These are phyloP conservation scores for Cladophialophora immunda DNA, from an alignment of 2,329 filamentous ascomycete species.

Conservation along the genomic window DNA sequence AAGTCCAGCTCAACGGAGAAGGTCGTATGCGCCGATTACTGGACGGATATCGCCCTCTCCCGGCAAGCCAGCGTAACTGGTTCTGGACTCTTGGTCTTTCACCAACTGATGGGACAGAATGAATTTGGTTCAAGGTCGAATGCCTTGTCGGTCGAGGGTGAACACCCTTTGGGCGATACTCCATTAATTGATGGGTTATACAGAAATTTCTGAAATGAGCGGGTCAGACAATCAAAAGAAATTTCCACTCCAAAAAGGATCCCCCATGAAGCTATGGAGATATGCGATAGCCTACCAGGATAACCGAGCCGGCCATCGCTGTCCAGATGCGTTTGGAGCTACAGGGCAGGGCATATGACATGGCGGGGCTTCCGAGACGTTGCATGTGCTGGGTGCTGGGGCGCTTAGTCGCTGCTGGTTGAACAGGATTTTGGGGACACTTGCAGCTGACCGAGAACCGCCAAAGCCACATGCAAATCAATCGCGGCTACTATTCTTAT, in stretches of 20 bases:
- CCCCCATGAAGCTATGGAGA: slow-evolving; percentile 3
- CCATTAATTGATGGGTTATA: not conserved
- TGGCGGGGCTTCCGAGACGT: slow-evolving; percentile 16
- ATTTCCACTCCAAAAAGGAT: not conserved
- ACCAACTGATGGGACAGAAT: not conserved
- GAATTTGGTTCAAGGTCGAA: not conserved
- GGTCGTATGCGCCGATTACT: slow-evolving; percentile 1
- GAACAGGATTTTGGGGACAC: slow-evolving; percentile 2
- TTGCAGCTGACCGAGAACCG: slow-evolving; percentile 15
- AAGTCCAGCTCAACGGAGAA: slow-evolving; percentile 7
- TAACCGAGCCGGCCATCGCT: not conserved
- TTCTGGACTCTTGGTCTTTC: not conserved
- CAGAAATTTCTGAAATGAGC: not conserved
- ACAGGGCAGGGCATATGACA: slow-evolving; percentile 1
- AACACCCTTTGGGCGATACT: not conserved
- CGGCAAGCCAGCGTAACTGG: not conserved
- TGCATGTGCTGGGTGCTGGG: slow-evolving; percentile 21
- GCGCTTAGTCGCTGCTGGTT: not conserved
- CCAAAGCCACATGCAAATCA: slow-evolving; percentile 24
- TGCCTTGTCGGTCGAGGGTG: not conserved
- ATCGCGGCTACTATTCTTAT: slow-evolving; percentile 11
- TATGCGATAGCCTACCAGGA: slow-evolving; percentile 10
- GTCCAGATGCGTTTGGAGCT: not conserved
- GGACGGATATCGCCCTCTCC: not conserved
- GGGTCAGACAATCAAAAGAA: not conserved